These are phyloP conservation scores for Camelina neglecta DNA, from an alignment of 345 rosid genomes.

Conservation along the genomic window DNA sequence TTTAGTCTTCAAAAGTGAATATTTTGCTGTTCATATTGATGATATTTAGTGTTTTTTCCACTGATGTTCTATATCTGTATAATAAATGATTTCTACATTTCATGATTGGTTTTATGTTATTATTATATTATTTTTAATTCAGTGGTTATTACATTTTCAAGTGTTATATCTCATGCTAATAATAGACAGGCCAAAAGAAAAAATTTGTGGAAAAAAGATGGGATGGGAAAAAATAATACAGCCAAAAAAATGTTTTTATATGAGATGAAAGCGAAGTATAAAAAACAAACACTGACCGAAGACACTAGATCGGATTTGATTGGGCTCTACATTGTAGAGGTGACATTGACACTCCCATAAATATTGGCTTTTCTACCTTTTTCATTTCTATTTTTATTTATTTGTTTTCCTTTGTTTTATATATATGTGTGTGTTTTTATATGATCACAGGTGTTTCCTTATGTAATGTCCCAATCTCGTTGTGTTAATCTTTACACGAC, in stretches of 20 bases:
- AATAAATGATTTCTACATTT: neutral
- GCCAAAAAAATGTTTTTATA: slow-evolving; percentile 16
- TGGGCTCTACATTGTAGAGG: slow-evolving; percentile 44
- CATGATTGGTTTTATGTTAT: neutral
- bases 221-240: slow-evolving; percentile 5
- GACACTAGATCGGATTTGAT: slow-evolving; percentile 41
- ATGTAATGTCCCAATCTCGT: slow-evolving; percentile 38
- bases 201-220: neutral
- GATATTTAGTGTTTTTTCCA: neutral
- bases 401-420: neutral
- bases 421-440: neutral
- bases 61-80: no score
- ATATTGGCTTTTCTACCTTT: slow-evolving; percentile 45
- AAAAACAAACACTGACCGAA: slow-evolving; percentile 27
- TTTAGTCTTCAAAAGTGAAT: neutral
- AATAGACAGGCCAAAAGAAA: neutral
- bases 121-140: neutral
- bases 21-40: neutral
- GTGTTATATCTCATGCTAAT: slow-evolving; percentile 7
- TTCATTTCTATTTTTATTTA: neutral
- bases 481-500: slow-evolving; percentile 41
- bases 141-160: neutral
- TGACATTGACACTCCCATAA: slow-evolving; percentile 46
- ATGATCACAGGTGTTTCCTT: slow-evolving; percentile 31
- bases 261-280: slow-evolving; percentile 28